Base-by-base conservation (phyloP, 1,284 basidiomycete genomes). In the Peniophora sp. region DNA sequence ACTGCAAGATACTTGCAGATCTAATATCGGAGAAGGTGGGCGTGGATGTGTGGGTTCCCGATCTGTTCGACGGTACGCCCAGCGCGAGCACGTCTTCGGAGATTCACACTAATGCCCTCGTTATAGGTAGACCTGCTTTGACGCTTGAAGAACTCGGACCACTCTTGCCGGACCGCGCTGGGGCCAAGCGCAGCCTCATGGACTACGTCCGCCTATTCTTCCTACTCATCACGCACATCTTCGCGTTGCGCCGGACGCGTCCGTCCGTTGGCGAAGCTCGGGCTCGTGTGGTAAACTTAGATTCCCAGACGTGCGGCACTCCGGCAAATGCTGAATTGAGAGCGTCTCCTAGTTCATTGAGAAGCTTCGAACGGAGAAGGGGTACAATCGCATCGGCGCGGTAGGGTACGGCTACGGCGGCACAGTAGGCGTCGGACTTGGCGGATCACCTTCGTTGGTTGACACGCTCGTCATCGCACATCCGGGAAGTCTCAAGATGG, bases 361-460 rank as follows among this genome's bases (percentile, higher is more conserved):
- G 35, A 67, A 71, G 47, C 56, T 85, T 12, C 70, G 72, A 51
- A 64, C 65, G 9, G 71, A 79, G 52, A 78, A 76, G 56, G 68
- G 73, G 24, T 84, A 85, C 58, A 68, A 72, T 35, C 76, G 74
- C 48, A 59, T 88, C 44, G 83, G 83, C 2, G 76, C 74, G 2
- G 71, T 83, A 32, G 85, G 85, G 2, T 86, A 81, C 63, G 86
- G 85, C 60, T 83, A 72, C 54, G 85, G 85, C 6, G 85, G 77
- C 9, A 51, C 67, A 3, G 60, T 70, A 0, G 67, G 65, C 20
- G 62, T 73, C 37, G 66, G 73, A 3, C 55, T 81, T 8, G 76
- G 68, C 2, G 54, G 63, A 0, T 70, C 66, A 3, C 66, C 65
- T 8, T 5, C 6, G 35, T 56, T 71, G 8, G 60, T 84, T 18